Conservation (phyloP, 179 eudicot genomes). For the Silene coronaria region DNA sequence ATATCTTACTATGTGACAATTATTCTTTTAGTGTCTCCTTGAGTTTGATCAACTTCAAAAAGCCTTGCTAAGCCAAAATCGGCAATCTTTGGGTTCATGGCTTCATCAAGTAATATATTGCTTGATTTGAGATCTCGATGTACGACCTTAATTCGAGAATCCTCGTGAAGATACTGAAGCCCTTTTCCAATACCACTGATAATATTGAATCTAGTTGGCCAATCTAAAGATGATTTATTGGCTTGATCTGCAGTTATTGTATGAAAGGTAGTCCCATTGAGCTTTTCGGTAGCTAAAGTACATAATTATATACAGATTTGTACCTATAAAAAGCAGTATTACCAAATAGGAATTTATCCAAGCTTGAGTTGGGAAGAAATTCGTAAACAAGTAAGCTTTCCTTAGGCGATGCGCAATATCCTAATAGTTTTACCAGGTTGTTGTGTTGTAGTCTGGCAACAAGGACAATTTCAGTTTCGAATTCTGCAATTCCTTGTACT, state of each 20-base stretch:
- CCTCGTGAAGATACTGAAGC: constrained; percentile 47
- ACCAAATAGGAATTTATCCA: constrained; percentile 21
- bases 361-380: constrained; percentile 20
- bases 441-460: constrained; percentile 27
- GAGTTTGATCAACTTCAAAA: constrained; percentile 41
- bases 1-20: constrained; percentile 44
- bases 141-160: constrained; percentile 39
- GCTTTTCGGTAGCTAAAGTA: background rate
- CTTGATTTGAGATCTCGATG: constrained; percentile 54
- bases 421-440: constrained; percentile 23
- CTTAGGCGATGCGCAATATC: constrained; percentile 9
- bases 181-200: constrained; percentile 46
- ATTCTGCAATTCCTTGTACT: constrained; percentile 19
- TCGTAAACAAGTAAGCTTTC: constrained; percentile 26
- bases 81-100: constrained; percentile 43
- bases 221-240: constrained; percentile 24
- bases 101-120: constrained; percentile 29
- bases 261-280: background rate
- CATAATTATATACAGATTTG: background rate
- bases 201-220: constrained; percentile 34
- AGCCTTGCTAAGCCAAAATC: constrained; percentile 53
- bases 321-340: background rate
- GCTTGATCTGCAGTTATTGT: constrained; percentile 15
- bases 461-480: constrained; percentile 19
- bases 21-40: constrained; percentile 34